Evolutionary conservation across 2,329 filamentous ascomycete species (phyloP).

Genomic region (Endocalyx cinctus): DNA sequence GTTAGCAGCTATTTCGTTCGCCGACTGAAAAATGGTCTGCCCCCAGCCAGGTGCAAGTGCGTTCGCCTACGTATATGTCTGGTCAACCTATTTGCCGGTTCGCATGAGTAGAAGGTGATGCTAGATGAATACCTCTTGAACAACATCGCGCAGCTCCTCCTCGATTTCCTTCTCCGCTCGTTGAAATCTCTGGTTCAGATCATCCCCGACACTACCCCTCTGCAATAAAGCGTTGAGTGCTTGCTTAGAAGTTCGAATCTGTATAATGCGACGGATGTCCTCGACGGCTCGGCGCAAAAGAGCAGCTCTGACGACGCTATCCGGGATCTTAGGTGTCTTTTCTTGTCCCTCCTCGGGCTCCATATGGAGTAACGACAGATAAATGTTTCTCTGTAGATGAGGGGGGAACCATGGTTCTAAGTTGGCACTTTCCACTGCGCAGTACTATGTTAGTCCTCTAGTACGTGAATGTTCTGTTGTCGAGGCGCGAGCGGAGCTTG

Average conservation of each 20-base stretch:
- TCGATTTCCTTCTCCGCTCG: slow-evolving; percentile 97
- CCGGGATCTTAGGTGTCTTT: slow-evolving; percentile 68
- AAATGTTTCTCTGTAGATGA: slow-evolving; percentile 89
- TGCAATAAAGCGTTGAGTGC: slow-evolving; percentile 80
- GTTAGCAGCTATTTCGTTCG: slow-evolving; percentile 93
- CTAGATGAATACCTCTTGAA: slow-evolving; percentile 64
- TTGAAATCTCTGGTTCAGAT: slow-evolving; percentile 88
- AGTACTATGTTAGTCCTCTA: slow-evolving; percentile 3
- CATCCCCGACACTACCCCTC: slow-evolving; percentile 89
- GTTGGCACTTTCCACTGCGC: slow-evolving; percentile 68
- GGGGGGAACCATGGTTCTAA: slow-evolving; percentile 92
- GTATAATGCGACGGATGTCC: slow-evolving; percentile 87
- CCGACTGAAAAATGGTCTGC: slow-evolving; percentile 91
- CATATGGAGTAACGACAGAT: slow-evolving; percentile 85
- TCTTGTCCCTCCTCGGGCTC: slow-evolving; percentile 57
- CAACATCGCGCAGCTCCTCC: slow-evolving; percentile 89
- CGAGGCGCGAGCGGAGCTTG: slow-evolving; percentile 4
- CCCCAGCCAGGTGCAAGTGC: slow-evolving; percentile 87
- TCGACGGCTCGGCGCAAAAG: slow-evolving; percentile 85
- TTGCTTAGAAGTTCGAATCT: slow-evolving; percentile 83
- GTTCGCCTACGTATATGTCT: slow-evolving; percentile 63
- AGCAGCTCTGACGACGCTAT: slow-evolving; percentile 81
- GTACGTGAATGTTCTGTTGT: no score
- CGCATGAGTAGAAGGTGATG: background rate
- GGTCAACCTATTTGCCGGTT: background rate